These are phyloP conservation scores for Arabis alpina DNA, from an alignment of 345 rosid genomes.

Conservation along the genomic window DNA sequence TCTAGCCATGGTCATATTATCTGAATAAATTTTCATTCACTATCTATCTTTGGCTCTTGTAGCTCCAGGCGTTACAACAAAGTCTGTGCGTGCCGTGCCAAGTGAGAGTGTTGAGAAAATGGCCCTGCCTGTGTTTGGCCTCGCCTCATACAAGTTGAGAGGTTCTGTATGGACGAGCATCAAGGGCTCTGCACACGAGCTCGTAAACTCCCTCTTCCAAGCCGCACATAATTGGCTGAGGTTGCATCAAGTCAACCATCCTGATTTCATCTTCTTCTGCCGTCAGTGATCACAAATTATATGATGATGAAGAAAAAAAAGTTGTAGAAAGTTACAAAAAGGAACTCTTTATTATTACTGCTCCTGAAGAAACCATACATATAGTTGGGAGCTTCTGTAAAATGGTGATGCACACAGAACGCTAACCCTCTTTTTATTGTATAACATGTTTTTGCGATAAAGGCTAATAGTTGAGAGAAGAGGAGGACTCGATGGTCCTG, in stretches of 20 bases:
- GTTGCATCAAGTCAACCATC: slow-evolving; percentile 66
- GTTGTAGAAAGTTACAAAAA: slow-evolving; percentile 25
- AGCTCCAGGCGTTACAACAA: slow-evolving; percentile 37
- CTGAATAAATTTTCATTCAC: slow-evolving; percentile 14
- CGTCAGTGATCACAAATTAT: slow-evolving; percentile 38
- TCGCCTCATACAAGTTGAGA: slow-evolving; percentile 82
- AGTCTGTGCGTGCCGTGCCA: slow-evolving; percentile 35
- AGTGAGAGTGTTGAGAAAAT: slow-evolving; percentile 46
- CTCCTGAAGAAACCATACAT: slow-evolving; percentile 20
- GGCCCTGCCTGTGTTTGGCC: slow-evolving; percentile 66
- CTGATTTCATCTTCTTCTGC: slow-evolving; percentile 79
- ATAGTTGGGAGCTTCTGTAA: slow-evolving; percentile 19
- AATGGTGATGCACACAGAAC: slow-evolving; percentile 11
- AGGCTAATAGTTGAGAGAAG: slow-evolving; percentile 33
- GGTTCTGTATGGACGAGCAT: slow-evolving; percentile 78
- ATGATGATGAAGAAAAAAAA: slow-evolving; percentile 14
- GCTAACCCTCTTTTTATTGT: neutral
- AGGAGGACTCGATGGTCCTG: slow-evolving; percentile 5
- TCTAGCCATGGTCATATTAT: neutral
- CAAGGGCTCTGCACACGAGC: slow-evolving; percentile 52
- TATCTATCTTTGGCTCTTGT: slow-evolving; percentile 21
- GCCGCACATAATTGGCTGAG: slow-evolving; percentile 72
- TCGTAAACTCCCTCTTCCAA: slow-evolving; percentile 54
- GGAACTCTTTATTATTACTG: slow-evolving; percentile 26
- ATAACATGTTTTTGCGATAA: slow-evolving; percentile 31